Base-by-base conservation (phyloP, 2,329 filamentous ascomycete species). In the Alternaria conjuncta region DNA sequence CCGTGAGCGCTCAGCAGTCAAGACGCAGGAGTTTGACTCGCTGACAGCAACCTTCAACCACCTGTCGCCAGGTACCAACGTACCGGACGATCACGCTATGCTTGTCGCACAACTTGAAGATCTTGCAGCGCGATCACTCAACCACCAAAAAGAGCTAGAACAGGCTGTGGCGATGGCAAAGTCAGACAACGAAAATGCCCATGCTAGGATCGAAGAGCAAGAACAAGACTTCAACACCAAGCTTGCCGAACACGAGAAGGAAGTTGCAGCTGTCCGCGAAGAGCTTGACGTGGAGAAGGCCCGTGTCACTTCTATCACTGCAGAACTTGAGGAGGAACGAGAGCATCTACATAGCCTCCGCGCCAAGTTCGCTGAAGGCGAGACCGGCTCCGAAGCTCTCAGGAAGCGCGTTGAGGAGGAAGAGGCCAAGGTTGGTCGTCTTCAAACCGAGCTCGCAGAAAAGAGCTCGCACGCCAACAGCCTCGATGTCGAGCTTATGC, bases 361-460 rank as follows among this genome's bases (percentile, higher is more conserved):
- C 60, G 83, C 84, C 15, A 91, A 91, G 77, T 90, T 97, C 74
- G 88, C 91, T 1, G 91, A 94, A 67, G 94, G 93, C 15, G 93
- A 96, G 78, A 94, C 90, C 4, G 93, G 93, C 6, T 94, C 93
- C 0, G 92, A 94, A 78, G 89, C 88, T 26, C 82, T 97, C 58
- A 89, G 92, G 59, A 90, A 90, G 79, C 88, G 89, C 58, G 85
- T 96, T 4, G 88, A 90, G 45, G 91, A 93, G 61, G 90, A 94
- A 72, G 93, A 97, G 78, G 84, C 83, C 61, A 92, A 89, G 78
- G 87, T 92, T 5, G 86, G 86, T 21, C 85, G 84, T 12, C 81
- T 97, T 26, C 87, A 88, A 3, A 88, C 92, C 70, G 88, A 93
- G 72, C 84, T 97, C 20, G 89, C 90, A 4, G 88, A 90, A 57